These are phyloP conservation scores for Arachnopeziza araneosa DNA, from an alignment of 2,329 filamentous ascomycete genomes.

Conservation along the genomic window DNA sequence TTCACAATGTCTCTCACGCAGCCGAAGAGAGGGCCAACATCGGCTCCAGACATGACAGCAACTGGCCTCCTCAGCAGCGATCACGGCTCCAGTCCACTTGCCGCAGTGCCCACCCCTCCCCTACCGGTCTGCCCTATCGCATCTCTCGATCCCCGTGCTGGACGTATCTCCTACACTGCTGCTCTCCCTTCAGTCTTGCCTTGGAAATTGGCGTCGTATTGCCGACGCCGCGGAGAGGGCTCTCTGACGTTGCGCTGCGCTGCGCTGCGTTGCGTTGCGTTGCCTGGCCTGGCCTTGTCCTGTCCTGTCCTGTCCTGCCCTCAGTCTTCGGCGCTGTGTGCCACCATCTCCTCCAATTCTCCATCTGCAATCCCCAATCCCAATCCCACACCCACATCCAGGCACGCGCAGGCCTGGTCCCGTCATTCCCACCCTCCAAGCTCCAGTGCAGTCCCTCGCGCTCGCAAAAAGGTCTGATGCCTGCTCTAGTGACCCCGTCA, in stretches of 20 bases:
- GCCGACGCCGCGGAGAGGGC: neutral
- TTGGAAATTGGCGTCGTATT: neutral
- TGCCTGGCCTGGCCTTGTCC: neutral
- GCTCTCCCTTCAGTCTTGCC: neutral
- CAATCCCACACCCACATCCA: neutral
- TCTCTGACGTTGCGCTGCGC: neutral
- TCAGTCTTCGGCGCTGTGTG: neutral
- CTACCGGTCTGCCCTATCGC: neutral
- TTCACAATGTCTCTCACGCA: neutral
- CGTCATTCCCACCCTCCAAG: neutral
- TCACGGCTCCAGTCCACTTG: neutral
- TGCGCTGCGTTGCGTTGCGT: neutral
- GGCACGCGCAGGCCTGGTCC: neutral
- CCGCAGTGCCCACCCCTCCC: neutral
- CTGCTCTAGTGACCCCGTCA: conserved; percentile 3
- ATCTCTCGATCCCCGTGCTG: neutral
- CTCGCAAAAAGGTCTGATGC: conserved; percentile 4
- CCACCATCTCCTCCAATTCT: no score
- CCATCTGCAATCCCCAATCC: no score
- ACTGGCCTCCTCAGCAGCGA: conserved; percentile 2
- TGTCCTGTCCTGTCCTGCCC: no score
- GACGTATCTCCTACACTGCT: neutral
- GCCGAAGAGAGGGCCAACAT: neutral
- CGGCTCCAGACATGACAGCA: conserved; percentile 5
- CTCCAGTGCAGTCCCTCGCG: neutral